Evolutionary conservation across 257 asterid genomes (phyloP).

Genomic region (Fraxinus cuspidata): DNA sequence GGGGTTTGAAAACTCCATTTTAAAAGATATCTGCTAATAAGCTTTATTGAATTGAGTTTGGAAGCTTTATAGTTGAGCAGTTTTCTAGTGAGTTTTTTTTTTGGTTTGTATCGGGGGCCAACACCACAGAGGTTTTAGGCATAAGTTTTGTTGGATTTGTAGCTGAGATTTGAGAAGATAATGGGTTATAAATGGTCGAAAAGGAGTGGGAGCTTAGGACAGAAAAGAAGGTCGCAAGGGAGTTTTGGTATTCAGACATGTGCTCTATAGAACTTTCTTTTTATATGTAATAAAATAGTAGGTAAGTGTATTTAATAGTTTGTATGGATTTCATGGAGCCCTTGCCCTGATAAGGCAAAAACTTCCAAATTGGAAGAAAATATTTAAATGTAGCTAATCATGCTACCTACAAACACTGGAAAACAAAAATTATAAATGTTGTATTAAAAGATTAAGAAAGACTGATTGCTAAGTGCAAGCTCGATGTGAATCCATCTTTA

Average conservation of each 20-base stretch:
- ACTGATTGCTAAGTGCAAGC: neutral
- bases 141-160: slow-evolving; percentile 3
- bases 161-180: slow-evolving; percentile 1
- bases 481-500: neutral
- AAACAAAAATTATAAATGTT: neutral
- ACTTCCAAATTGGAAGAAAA: neutral
- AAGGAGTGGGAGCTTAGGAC: neutral
- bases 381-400: neutral
- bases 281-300: neutral
- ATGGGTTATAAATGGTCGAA: neutral
- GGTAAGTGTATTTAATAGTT: neutral
- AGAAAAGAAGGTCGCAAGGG: neutral
- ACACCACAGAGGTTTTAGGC: slow-evolving; percentile 2
- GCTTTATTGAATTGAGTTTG: neutral
- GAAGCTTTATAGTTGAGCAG: slow-evolving; percentile 2
- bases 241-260: neutral
- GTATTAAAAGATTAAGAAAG: neutral
- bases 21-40: neutral
- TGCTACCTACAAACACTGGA: neutral
- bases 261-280: neutral
- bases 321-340: neutral
- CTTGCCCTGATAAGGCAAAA: neutral
- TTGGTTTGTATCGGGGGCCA: neutral
- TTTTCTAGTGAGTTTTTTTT: neutral
- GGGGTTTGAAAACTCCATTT: slow-evolving; percentile 17